These are phyloP conservation scores for Morella rubra DNA, from an alignment of 306 rosid genomes.

Conservation along the genomic window DNA sequence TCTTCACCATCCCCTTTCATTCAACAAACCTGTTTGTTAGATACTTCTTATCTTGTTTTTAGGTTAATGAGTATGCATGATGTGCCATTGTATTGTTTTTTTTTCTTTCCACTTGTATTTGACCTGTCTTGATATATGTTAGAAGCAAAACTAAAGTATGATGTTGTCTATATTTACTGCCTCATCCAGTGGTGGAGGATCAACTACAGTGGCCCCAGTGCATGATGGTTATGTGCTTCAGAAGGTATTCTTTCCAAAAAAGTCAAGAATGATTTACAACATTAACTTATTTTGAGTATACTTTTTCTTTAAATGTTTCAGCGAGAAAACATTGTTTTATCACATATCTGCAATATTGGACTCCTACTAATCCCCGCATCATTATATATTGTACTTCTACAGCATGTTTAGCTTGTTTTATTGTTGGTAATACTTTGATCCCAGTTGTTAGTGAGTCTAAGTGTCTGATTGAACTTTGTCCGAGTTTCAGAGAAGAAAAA, in stretches of 20 bases:
- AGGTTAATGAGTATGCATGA: neutral
- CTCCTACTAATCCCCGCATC: neutral
- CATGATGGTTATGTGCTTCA: slow-evolving; percentile 98
- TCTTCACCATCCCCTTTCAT: neutral
- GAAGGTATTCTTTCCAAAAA: slow-evolving; percentile 52
- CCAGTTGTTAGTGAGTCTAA: too few species aligned
- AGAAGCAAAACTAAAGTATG: slow-evolving; percentile 28
- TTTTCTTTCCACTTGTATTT: neutral
- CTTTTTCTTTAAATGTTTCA: slow-evolving; percentile 6
- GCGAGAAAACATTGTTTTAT: slow-evolving; percentile 14
- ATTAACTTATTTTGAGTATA: slow-evolving; percentile 9
- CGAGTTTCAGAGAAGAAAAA: too few species aligned
- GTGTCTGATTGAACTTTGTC: too few species aligned
- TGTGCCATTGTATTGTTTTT: neutral
- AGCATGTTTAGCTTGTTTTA: too few species aligned
- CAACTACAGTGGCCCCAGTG: slow-evolving; percentile 94
- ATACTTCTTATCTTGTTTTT: neutral
- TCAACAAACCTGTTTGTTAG: neutral
- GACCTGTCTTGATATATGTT: neutral
- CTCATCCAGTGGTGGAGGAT: slow-evolving; percentile 87
- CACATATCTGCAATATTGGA: slow-evolving; percentile 11
- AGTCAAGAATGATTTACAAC: neutral
- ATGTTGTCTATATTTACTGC: slow-evolving; percentile 21
- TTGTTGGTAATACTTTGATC: too few species aligned
- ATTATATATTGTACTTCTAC: neutral